A percentile compares a stretch with the other conserved stretches of the same genome.
Evolutionary conservation across 176 grass and related monocot species (phyloP).

Genomic region (Hyparrhenia diplandra): DNA sequence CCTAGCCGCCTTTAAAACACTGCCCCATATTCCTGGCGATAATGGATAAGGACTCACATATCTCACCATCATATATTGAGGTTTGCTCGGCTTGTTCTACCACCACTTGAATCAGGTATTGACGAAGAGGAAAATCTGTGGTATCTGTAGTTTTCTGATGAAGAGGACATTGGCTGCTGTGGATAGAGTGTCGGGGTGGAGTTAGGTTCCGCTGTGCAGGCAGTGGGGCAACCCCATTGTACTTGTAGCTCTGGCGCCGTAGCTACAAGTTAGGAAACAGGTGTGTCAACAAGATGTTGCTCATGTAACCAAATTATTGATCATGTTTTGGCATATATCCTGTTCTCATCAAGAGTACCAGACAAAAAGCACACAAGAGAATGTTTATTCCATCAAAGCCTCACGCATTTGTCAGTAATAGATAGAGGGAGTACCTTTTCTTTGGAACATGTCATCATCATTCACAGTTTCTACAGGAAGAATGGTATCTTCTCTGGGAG

Average conservation of each 20-base stretch:
- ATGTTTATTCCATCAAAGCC: not conserved
- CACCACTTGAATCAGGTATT: slow-evolving; percentile 46
- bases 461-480: slow-evolving; percentile 58
- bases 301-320: not conserved
- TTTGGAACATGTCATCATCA: slow-evolving; percentile 75
- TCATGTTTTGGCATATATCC: not conserved
- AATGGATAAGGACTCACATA: not conserved
- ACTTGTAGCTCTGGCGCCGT: slow-evolving; percentile 58
- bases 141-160: slow-evolving; percentile 66
- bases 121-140: slow-evolving; percentile 70
- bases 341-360: not conserved
- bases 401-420: not conserved
- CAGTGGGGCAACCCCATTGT: slow-evolving; percentile 58
- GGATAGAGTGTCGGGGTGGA: slow-evolving; percentile 73
- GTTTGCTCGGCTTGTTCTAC: slow-evolving; percentile 57
- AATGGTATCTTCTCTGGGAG: slow-evolving; percentile 46
- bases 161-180: slow-evolving; percentile 79
- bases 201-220: slow-evolving; percentile 76
- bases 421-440: slow-evolving; percentile 44
- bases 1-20: too few species aligned
- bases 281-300: not conserved
- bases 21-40: not conserved
- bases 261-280: slow-evolving; percentile 30
- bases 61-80: slow-evolving; percentile 82
- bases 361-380: slow-evolving; percentile 1